Base-by-base conservation (phyloP, 495 filamentous ascomycete genomes). In the Penicillium paxilli region DNA sequence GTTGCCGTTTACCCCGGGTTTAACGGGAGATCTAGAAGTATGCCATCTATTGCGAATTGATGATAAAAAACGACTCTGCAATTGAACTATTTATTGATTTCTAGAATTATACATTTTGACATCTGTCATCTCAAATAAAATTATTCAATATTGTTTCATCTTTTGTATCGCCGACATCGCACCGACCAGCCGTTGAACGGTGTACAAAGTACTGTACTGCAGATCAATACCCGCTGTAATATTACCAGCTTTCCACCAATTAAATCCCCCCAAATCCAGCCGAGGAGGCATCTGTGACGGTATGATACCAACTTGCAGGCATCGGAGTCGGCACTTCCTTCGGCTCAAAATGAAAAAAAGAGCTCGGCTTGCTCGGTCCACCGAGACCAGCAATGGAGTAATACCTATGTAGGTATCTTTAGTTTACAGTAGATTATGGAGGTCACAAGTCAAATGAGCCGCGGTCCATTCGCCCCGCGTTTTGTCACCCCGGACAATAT, bases 211-310 rank as follows among this genome's bases (percentile, higher is more conserved):
- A n/a, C n/a, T n/a, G n/a, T 23, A 2, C 4, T 12, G 44, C 28
- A 35, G 19, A 12, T 42, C 21, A 22, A 42, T 42, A 42, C 40
- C 23, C 11, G 30, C 7, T 1, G 16, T 22, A 42, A 42, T 42
- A 22, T 22, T 42, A 42, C 40, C n/a, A 14, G 10, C 4, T 22
- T 14, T 25, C 1, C 8, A 30, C 62, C 62, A 64, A 65, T 55
- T n/a, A 57, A 3, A 2, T 3, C 4, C 14, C 1, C 0, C 16
- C 14, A 32, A 37, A 12, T 7, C 37, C 47, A 60, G 60, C 70
- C 72, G 68, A 72, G 70, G 69, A 48, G 30, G 11, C 1, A 28
- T 10, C 17, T 10, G 54, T 62, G 53, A 70, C 68, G 24, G 72
- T 75, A 75, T 67, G 45, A 48, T 72, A 75, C 70, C 47, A 8